Conservation (phyloP, 257 asterid species). For the Jaltomata sinuosa region DNA sequence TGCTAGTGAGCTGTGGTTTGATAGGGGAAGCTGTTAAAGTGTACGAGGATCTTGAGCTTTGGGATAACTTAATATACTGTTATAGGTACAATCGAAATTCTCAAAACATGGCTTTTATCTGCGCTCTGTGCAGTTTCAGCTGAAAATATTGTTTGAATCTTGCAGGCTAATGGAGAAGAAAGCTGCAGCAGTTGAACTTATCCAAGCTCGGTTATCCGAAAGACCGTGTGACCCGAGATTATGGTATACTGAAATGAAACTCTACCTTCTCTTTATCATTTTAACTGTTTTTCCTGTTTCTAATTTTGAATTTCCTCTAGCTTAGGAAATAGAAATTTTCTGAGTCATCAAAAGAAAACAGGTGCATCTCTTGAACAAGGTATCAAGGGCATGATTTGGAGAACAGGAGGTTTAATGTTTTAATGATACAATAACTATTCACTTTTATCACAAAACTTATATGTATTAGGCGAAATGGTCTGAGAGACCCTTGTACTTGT, state of each 20-base stretch:
- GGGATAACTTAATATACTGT: constrained; percentile 89
- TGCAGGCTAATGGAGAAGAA: constrained; percentile 61
- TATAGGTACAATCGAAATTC: constrained; percentile 28
- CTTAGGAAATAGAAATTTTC: background rate
- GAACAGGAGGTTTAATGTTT: background rate
- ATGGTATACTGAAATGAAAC: constrained; percentile 28
- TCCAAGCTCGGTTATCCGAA: constrained; percentile 43
- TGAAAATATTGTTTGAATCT: background rate
- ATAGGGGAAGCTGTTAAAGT: constrained; percentile 79
- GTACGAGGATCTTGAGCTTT: constrained; percentile 89
- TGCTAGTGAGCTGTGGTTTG: constrained; percentile 82
- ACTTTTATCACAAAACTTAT: background rate
- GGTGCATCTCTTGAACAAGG: background rate
- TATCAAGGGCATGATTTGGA: background rate
- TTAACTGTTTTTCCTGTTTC: background rate
- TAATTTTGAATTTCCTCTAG: background rate
- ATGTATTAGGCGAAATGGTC: too few species aligned
- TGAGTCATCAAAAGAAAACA: background rate
- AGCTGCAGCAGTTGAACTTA: constrained; percentile 90
- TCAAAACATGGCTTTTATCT: background rate
- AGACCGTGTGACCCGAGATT: constrained; percentile 73
- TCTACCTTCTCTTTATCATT: background rate
- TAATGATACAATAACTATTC: background rate
- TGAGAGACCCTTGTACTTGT: too few species aligned
- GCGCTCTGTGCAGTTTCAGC: background rate